Evolutionary conservation across 2,329 filamentous ascomycete species (phyloP).

Genomic region (Thielaviopsis punctulata): DNA sequence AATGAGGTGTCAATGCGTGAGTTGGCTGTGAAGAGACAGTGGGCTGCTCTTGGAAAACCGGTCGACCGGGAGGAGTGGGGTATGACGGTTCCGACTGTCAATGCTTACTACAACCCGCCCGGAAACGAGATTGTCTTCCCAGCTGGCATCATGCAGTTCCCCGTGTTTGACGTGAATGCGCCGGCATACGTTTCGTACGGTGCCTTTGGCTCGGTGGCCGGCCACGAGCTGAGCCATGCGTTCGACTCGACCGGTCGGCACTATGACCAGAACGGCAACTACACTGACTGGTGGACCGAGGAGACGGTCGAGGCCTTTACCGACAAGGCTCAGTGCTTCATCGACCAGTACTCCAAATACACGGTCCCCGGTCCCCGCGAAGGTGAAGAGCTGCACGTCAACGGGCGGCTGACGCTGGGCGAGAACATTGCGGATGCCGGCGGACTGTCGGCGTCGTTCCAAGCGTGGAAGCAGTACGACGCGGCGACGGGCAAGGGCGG

Average conservation of each 20-base stretch:
- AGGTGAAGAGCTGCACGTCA: slow-evolving; percentile 40
- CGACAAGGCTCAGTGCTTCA: slow-evolving; percentile 44
- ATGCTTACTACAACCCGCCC: slow-evolving; percentile 47
- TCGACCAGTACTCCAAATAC: slow-evolving; percentile 48
- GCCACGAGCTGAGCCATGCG: slow-evolving; percentile 53
- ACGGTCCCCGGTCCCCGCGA: slow-evolving; percentile 36
- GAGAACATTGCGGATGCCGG: slow-evolving; percentile 60
- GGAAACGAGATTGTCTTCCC: slow-evolving; percentile 55
- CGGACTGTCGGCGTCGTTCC: slow-evolving; percentile 43
- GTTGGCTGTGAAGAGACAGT: slow-evolving; percentile 31
- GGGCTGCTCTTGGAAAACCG: slow-evolving; percentile 41
- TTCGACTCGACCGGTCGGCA: slow-evolving; percentile 50
- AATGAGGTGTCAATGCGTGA: slow-evolving; percentile 36
- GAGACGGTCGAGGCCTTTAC: slow-evolving; percentile 40
- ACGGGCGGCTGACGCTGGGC: slow-evolving; percentile 44
- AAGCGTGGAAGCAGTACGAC: slow-evolving; percentile 46
- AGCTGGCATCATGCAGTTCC: slow-evolving; percentile 52
- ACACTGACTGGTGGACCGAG: slow-evolving; percentile 50
- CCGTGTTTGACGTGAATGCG: slow-evolving; percentile 44
- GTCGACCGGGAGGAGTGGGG: slow-evolving; percentile 42
- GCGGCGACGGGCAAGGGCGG: slow-evolving; percentile 26
- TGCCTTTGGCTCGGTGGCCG: slow-evolving; percentile 49
- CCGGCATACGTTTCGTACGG: slow-evolving; percentile 52
- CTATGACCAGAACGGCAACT: slow-evolving; percentile 47
- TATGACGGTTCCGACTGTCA: slow-evolving; percentile 44